Conservation (phyloP, 768 basidiomycete species). For the Termitomyces sp. region DNA sequence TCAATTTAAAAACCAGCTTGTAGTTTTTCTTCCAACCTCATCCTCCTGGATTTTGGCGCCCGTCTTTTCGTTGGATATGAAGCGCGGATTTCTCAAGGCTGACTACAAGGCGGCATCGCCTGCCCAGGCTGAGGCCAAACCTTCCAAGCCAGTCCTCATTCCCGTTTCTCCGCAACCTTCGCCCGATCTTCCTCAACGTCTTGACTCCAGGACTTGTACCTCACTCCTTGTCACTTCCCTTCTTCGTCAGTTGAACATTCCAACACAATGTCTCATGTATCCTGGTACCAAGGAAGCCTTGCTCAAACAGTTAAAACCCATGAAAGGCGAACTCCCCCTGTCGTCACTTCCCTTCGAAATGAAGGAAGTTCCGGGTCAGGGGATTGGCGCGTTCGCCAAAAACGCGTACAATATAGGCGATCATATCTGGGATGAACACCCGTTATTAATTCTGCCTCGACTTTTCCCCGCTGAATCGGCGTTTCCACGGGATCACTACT, state of each 20-base stretch:
- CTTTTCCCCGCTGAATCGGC: neutral
- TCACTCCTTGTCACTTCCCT: neutral
- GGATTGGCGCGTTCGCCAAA: conserved; percentile 5
- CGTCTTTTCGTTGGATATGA: neutral
- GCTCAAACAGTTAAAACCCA: neutral
- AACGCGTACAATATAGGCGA: conserved; percentile 8
- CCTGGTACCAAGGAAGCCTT: neutral
- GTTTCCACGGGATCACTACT: neutral
- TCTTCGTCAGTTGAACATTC: neutral
- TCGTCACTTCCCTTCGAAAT: neutral
- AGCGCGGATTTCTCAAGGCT: neutral
- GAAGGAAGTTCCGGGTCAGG: conserved; percentile 6
- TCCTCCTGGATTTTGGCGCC: neutral
- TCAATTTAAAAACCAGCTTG: neutral
- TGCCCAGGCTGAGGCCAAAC: neutral
- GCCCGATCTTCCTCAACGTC: no score
- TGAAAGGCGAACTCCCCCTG: neutral
- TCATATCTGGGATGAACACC: conserved; percentile 6
- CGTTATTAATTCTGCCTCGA: conserved; percentile 2
- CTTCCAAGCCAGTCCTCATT: neutral
- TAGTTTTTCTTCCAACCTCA: neutral
- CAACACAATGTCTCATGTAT: neutral
- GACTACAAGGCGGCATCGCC: neutral
- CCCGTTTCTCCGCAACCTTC: neutral
- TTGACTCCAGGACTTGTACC: rapidly evolving